Conservation (phyloP, 305 asterid species). For the Fraxinus xanthoxyloides region DNA sequence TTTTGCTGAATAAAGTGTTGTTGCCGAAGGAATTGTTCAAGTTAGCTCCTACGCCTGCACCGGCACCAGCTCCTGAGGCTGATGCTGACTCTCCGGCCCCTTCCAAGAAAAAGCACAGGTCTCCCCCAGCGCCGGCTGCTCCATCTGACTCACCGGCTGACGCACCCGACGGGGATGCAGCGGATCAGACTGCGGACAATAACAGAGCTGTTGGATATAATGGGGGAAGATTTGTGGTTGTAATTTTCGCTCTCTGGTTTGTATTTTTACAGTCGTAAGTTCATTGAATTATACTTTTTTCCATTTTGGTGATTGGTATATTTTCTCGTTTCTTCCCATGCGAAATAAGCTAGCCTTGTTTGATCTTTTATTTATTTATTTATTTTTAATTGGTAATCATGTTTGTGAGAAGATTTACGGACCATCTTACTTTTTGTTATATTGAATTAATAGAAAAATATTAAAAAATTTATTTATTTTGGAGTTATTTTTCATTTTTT, state of each 20-base stretch:
- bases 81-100: constrained; percentile 40
- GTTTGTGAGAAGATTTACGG: background rate
- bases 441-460: background rate
- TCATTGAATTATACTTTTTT: background rate
- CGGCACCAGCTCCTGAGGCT: constrained; percentile 48
- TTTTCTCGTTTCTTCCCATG: background rate
- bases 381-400: background rate
- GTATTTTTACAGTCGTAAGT: constrained; percentile 42
- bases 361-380: background rate
- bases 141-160: constrained; percentile 72
- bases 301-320: background rate
- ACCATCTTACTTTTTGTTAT: background rate
- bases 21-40: constrained; percentile 69
- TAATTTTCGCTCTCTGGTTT: constrained; percentile 36
- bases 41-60: constrained; percentile 46
- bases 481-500: no score
- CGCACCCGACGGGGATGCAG: constrained; percentile 63
- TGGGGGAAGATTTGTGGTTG: constrained; percentile 43
- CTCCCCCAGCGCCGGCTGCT: constrained; percentile 53
- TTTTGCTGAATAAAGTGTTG: constrained; percentile 55
- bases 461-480: background rate
- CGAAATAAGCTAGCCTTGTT: constrained; percentile 3
- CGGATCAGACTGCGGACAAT: constrained; percentile 47
- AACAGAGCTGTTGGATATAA: constrained; percentile 38
- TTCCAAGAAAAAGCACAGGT: constrained; percentile 50